Evolutionary conservation across 2,329 filamentous ascomycete species (phyloP), one percentile per base, ranked within the genome.

Genomic region (Samsoniella hepiali): DNA sequence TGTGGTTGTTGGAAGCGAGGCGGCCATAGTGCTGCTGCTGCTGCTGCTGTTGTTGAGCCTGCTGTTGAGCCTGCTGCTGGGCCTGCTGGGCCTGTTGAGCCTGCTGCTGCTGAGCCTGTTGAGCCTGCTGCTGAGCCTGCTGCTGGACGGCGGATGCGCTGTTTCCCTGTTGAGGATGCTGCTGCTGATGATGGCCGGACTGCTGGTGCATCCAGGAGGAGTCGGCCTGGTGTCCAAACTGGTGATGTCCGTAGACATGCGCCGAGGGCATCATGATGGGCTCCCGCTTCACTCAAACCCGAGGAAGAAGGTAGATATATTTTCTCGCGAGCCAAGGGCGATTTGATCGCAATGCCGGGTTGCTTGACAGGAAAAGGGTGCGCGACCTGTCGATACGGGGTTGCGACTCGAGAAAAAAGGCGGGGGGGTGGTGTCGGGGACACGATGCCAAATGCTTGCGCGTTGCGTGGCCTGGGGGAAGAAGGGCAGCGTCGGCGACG

Each of bases 1-100:
- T 87, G 71, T 87, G 88, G 67, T 81, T 87, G 70, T 56, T 56
- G 27, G 84, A 83, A 53, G 89, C 84, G 69, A 96, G 85, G 67
- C 91, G 89, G 74, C 85, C 89, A 77, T 91, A 93, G 74, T 91
- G 88, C 71, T 84, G 81, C 68, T 83, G 81, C 70, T 84, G 79
- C 75, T 68, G 79, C 74, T 66, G 80, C 77, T 69, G 69, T 5
- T 67, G 66, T 5, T 69, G 69, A 27, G 69, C 72, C 61, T 70
- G 71, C 61, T 84, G 83, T 22, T 22, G 22, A 22, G 22, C 22
- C 67, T 83, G 82, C 8, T 66, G 65, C 7, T 68, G 70, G 31
- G 69, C 72, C 59, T 70, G 71, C 62, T 84, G 83, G 9, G 51
- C 51, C 64, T 84, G 82, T 67, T 82, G 82, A 22, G 22, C 22